Conservation (phyloP, 371 early-diverging fungal species). For the Apophysomyces sp. region DNA sequence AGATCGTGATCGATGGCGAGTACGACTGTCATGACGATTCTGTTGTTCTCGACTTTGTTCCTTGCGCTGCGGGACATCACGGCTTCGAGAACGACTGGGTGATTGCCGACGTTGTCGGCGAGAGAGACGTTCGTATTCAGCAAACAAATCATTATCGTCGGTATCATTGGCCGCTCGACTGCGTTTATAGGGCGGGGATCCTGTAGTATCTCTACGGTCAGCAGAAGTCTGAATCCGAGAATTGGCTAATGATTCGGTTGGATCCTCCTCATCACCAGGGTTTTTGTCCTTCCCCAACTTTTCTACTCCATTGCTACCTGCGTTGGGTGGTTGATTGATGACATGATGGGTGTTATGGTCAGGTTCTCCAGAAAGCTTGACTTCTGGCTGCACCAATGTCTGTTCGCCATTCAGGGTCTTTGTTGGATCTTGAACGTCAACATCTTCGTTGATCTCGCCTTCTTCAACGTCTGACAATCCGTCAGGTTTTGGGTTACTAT, state of each 20-base stretch:
- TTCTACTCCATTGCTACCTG: not conserved
- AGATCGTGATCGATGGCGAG: conserved; percentile 8
- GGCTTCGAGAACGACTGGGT: conserved; percentile 11
- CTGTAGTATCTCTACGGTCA: not conserved
- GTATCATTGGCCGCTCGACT: conserved; percentile 8
- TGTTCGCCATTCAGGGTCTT: not conserved
- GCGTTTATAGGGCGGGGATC: conserved; percentile 10
- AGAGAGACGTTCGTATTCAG: conserved; percentile 38
- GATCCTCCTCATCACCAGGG: not conserved
- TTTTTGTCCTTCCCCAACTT: not conserved
- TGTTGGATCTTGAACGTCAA: not conserved
- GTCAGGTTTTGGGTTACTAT: conserved; percentile 11
- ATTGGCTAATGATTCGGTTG: not conserved
- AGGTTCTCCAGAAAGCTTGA: not conserved
- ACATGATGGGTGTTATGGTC: not conserved
- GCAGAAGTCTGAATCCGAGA: too few relatives aligned
- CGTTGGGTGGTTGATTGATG: not conserved
- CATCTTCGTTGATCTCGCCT: conserved; percentile 27
- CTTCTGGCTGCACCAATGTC: not conserved
- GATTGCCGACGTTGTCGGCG: conserved; percentile 5
- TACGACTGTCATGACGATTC: not conserved
- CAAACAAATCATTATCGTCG: conserved; percentile 38
- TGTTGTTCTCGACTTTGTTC: not conserved
- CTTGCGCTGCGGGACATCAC: not conserved
- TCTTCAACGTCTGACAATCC: conserved; percentile 24